These are phyloP conservation scores for Coemansia sp. DNA, from an alignment of 192 early-diverging fungal species.

Conservation along the genomic window DNA sequence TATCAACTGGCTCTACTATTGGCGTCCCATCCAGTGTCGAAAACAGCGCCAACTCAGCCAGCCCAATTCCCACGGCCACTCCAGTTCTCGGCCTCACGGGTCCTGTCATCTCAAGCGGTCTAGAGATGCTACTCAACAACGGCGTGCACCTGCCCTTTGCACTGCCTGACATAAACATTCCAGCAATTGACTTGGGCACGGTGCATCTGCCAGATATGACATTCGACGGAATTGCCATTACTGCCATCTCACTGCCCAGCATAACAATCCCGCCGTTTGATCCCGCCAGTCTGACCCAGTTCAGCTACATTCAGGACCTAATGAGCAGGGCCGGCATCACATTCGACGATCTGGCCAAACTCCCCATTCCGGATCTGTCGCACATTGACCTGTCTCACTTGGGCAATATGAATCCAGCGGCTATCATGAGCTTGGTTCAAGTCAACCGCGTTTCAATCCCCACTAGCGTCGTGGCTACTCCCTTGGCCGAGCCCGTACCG, in stretches of 20 bases:
- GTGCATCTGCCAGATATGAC: conserved; percentile 50
- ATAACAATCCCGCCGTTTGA: conserved; percentile 42
- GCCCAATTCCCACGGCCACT: neutral
- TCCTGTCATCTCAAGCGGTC: conserved; percentile 37
- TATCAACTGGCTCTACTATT: neutral
- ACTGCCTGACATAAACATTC: conserved; percentile 38
- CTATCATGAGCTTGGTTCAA: conserved; percentile 21
- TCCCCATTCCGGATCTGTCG: conserved; percentile 38
- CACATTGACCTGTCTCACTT: conserved; percentile 23
- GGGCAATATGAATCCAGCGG: conserved; percentile 14
- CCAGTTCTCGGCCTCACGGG: conserved; percentile 22
- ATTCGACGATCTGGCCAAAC: conserved; percentile 44
- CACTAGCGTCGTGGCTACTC: conserved; percentile 2
- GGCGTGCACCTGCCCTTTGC: conserved; percentile 33
- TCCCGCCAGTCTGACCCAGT: conserved; percentile 43
- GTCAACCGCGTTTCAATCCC: conserved; percentile 26
- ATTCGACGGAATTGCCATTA: conserved; percentile 38
- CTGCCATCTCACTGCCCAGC: conserved; percentile 30
- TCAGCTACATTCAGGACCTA: conserved; percentile 30
- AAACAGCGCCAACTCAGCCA: neutral
- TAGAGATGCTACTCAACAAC: conserved; percentile 46
- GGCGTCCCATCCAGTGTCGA: neutral
- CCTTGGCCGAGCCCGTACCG: conserved; percentile 1
- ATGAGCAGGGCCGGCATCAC: conserved; percentile 38
- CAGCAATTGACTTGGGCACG: conserved; percentile 32